Base-by-base conservation (phyloP, 768 basidiomycete species). In the Tulasnella sp. region DNA sequence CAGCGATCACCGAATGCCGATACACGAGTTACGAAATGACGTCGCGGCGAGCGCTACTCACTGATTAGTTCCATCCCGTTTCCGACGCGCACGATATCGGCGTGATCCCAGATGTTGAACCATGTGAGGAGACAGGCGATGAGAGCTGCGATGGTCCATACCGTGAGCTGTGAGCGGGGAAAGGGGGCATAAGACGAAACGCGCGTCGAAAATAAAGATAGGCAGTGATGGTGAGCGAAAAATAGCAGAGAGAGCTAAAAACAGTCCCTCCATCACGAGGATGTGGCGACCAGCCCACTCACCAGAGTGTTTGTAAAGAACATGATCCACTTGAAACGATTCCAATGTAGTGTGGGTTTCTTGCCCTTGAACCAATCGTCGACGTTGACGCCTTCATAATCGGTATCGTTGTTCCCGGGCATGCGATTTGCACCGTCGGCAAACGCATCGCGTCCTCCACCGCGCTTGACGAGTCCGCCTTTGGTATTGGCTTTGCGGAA, bases 291-390 rank as follows among this genome's bases (percentile, higher is more conserved):
- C 9, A 34, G 29, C 36, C 31, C 39, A 85, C 87, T 80, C 77
- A 88, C 87, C 40, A 90, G 45, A 39, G 85, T 80, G 80, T 93
- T 94, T 68, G 90, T 84, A 68, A 88, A 64, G 82, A 94, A 90
- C 7, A 95, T 82, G 12, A 86, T 83, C 92, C 92, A 94, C 82
- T 96, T 95, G 87, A 94, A 95, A 78, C 85, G 88, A 80, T 89
- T 94, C 93, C 93, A 96, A 19, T 90, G 84, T 76, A 91, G 82
- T 77, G 84, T 83, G 79, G 86, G 82, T 76, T 83, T 83, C 0
- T 80, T 81, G 76, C 82, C 83, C 52, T 85, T 83, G 81, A 86
- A 88, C 82, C 83, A 84, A 52, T 70, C 81, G 77, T 42, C 72
- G 42, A 49, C 72, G 68, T 64, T 36, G 25, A 82, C 79, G 9